These are phyloP conservation scores for Aspergillus carlsbadensis DNA, from an alignment of 495 filamentous ascomycete genomes.

Conservation along the genomic window DNA sequence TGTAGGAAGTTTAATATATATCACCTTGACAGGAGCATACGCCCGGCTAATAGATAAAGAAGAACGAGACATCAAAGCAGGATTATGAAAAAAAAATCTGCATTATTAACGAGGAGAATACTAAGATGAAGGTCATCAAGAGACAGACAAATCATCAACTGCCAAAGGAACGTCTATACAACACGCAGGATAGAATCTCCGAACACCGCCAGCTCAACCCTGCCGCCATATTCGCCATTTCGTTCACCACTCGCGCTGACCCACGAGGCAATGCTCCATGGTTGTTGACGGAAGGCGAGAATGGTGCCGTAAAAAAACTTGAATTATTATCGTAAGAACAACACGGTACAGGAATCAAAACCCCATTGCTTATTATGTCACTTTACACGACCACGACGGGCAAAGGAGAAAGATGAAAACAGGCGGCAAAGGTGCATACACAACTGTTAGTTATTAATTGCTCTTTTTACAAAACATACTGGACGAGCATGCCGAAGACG, in stretches of 20 bases:
- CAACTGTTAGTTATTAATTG: conserved; percentile 16
- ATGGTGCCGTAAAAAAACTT: conserved; percentile 43
- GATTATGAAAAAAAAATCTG: too few species aligned
- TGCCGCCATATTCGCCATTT: background rate
- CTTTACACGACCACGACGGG: conserved; percentile 31
- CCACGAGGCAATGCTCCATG: background rate
- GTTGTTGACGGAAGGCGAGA: conserved; percentile 18
- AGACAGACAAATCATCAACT: conserved; percentile 14
- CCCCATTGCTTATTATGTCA: conserved; percentile 39
- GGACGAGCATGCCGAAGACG: conserved; percentile 44
- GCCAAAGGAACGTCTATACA: conserved; percentile 26
- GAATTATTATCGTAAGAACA: conserved; percentile 52
- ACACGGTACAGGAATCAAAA: conserved; percentile 36
- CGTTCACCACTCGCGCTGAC: conserved; percentile 7
- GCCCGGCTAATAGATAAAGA: background rate
- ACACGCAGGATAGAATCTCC: conserved; percentile 14
- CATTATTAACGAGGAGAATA: background rate
- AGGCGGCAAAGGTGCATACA: conserved; percentile 27
- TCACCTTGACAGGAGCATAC: background rate
- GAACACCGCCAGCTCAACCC: background rate
- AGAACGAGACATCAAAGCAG: too few species aligned
- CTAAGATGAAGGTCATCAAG: conserved; percentile 2
- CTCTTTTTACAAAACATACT: conserved; percentile 43
- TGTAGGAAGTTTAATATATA: too few species aligned
- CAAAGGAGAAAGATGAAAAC: conserved; percentile 24